Evolutionary conservation across 2,329 filamentous ascomycete genomes (phyloP).

Genomic region (Fusarium ambrosium): DNA sequence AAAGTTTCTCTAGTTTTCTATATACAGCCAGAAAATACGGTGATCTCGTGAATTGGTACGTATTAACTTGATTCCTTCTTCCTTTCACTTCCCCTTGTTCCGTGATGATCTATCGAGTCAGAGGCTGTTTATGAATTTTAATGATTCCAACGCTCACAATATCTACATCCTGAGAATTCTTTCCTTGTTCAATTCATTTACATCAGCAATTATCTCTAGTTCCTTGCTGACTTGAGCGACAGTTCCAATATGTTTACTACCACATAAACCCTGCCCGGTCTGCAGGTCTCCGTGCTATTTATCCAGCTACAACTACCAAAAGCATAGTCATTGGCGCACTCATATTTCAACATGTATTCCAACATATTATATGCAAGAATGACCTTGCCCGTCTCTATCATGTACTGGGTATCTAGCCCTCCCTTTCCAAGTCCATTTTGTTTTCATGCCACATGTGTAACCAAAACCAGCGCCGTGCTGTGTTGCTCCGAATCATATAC

Average conservation of each 20-base stretch:
- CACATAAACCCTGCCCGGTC: too few species aligned
- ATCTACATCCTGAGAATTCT: slow-evolving; percentile 32
- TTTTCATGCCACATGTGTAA: neutral
- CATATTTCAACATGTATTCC: neutral
- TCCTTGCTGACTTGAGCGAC: neutral
- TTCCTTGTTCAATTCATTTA: neutral
- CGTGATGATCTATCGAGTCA: slow-evolving; percentile 59
- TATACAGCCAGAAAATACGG: neutral
- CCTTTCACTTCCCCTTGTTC: slow-evolving; percentile 23
- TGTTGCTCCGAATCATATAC: neutral
- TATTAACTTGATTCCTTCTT: slow-evolving; percentile 3
- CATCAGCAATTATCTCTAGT: neutral
- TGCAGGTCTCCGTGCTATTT: too few species aligned
- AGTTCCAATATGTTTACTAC: neutral
- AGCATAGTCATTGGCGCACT: neutral
- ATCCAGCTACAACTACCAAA: neutral
- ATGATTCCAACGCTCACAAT: slow-evolving; percentile 55
- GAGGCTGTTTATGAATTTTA: slow-evolving; percentile 63
- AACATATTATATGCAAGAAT: neutral
- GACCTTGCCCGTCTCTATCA: neutral
- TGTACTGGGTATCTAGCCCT: neutral
- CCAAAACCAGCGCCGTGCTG: neutral
- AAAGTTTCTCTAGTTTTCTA: neutral
- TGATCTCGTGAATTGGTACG: slow-evolving; percentile 39
- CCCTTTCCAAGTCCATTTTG: neutral